Percentiles rank a stretch among this genome's conserved stretches.
Evolutionary conservation across 768 basidiomycete species (phyloP).

Genomic region (Suillus variegatus): DNA sequence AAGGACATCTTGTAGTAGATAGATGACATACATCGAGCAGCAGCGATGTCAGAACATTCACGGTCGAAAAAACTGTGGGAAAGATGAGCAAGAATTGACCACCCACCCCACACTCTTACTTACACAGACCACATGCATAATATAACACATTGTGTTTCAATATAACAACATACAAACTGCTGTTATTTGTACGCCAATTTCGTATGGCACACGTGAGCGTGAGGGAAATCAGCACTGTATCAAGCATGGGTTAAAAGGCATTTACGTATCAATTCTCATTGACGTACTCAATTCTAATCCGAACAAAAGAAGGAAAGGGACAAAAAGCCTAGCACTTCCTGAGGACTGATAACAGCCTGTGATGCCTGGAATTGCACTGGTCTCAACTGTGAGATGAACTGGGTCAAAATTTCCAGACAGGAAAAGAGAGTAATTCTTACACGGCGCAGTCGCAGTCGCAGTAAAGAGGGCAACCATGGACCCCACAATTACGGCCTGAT

Average conservation of each 20-base stretch:
- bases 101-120: too few relatives aligned
- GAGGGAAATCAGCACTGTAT: conserved; percentile 6
- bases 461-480: conserved; percentile 1
- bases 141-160: too few relatives aligned
- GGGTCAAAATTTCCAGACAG: neutral
- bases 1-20: too few relatives aligned
- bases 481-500: neutral
- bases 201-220: too few relatives aligned
- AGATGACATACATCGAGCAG: too few relatives aligned
- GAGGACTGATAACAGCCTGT: neutral
- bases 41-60: too few relatives aligned
- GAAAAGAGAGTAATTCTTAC: neutral
- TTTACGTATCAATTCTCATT: neutral
- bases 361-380: neutral
- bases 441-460: neutral
- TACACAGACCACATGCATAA: too few relatives aligned
- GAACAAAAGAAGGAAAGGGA: conserved; percentile 9
- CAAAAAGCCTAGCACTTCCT: neutral
- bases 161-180: too few relatives aligned
- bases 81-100: too few relatives aligned
- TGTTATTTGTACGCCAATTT: too few relatives aligned
- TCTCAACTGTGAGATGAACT: neutral
- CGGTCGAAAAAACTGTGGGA: too few relatives aligned
- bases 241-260: neutral
- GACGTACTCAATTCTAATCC: conserved; percentile 9